Evolutionary conservation across 805 yeast species (phyloP).

Genomic region (Hanseniaspora thailandica): DNA sequence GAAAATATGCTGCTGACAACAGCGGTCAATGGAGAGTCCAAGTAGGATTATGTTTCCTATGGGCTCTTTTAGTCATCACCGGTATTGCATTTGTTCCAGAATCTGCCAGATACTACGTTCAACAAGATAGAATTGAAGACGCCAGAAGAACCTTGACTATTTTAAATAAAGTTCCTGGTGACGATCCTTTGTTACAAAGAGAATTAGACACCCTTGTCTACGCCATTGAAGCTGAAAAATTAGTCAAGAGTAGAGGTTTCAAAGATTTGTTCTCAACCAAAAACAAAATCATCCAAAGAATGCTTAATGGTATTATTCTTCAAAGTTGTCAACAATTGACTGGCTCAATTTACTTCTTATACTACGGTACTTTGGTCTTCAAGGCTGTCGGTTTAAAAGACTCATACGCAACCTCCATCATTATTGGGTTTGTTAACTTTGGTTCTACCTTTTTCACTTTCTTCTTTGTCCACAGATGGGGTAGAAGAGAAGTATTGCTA

Average conservation of each 20-base stretch:
- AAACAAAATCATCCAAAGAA: conserved; percentile 43
- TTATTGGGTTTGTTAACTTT: conserved; percentile 50
- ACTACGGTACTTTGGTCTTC: conserved; percentile 54
- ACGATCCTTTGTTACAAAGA: conserved; percentile 42
- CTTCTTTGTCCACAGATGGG: conserved; percentile 42
- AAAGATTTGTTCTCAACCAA: conserved; percentile 52
- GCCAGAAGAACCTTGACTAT: conserved; percentile 51
- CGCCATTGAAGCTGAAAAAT: conserved; percentile 47
- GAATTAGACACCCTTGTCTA: conserved; percentile 49
- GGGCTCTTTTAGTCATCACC: conserved; percentile 32
- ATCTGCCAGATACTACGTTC: conserved; percentile 57
- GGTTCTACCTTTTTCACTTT: conserved; percentile 44
- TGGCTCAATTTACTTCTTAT: conserved; percentile 57
- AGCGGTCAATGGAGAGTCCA: conserved; percentile 64
- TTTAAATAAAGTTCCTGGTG: conserved; percentile 44
- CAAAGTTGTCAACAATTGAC: conserved; percentile 59
- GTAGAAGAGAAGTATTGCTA: conserved; percentile 39
- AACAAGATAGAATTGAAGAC: conserved; percentile 44
- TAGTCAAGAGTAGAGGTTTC: conserved; percentile 59
- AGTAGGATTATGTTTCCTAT: conserved; percentile 43
- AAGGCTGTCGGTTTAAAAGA: conserved; percentile 49
- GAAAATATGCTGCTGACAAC: conserved; percentile 26
- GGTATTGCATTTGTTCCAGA: conserved; percentile 51
- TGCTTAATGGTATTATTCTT: conserved; percentile 41
- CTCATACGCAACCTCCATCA: conserved; percentile 47